These are phyloP conservation scores for Rhodotorula paludigena DNA, from an alignment of 768 basidiomycete species.

Conservation along the genomic window DNA sequence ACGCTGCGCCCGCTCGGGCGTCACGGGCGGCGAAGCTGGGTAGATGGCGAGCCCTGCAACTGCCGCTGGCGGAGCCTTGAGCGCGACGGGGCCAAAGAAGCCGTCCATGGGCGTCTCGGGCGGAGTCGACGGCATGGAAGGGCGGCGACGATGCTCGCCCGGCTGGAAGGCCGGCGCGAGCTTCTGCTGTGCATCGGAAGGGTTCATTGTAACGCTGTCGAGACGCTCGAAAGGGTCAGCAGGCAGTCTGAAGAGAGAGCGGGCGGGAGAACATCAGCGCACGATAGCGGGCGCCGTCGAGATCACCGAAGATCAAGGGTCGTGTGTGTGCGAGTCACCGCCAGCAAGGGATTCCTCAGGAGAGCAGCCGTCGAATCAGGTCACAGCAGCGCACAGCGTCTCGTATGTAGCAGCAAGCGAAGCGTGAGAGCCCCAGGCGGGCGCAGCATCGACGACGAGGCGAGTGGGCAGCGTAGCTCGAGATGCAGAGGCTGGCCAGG, in stretches of 20 bases:
- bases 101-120: conserved; percentile 23
- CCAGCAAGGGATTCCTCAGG: no score
- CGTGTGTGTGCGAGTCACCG: no score
- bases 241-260: background rate
- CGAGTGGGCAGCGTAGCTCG: no score
- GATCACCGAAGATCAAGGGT: no score
- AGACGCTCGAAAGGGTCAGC: background rate
- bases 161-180: background rate
- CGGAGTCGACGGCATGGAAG: conserved; percentile 19
- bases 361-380: no score
- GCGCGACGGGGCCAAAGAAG: conserved; percentile 7
- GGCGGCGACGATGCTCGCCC: conserved; percentile 9
- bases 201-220: background rate
- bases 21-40: conserved; percentile 9
- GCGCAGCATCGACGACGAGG: no score
- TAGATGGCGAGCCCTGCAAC: background rate
- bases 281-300: no score
- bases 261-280: no score
- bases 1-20: background rate
- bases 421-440: no score
- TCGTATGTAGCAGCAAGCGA: no score
- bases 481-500: no score
- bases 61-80: background rate
- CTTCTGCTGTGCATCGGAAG: background rate
- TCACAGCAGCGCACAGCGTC: no score